phyloP scores from a whole-genome alignment of 129 eudicot genomes.

The Saposhnikovia divaricata region DNA sequence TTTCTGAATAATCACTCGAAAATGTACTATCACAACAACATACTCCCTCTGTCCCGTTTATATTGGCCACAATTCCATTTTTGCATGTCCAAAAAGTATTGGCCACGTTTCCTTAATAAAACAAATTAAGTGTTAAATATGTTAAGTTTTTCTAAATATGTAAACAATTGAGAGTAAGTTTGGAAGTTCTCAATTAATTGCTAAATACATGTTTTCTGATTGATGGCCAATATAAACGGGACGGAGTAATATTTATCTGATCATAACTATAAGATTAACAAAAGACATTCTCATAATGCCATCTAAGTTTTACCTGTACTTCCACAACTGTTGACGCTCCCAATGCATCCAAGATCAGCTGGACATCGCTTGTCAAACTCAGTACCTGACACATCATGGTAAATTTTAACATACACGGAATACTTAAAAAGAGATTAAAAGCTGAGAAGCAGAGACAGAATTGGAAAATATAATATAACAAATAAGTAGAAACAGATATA shows the following conservation, averaged over 20 bases:
- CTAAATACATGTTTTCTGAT: too few species aligned
- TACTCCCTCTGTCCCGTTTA: too few species aligned
- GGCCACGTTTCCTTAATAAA: too few species aligned
- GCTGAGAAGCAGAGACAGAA: not conserved
- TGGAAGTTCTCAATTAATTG: too few species aligned
- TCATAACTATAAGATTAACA: not conserved
- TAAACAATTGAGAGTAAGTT: too few species aligned
- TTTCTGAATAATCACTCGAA: not conserved
- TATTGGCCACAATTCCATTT: too few species aligned
- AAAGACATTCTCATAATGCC: not conserved
- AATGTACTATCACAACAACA: not conserved
- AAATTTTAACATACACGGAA: not conserved
- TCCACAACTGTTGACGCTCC: constrained; percentile 43
- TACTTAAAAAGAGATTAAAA: not conserved
- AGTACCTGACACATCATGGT: constrained; percentile 40
- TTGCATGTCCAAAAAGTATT: too few species aligned
- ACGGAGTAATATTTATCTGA: not conserved
- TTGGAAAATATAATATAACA: not conserved
- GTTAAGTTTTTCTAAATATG: too few species aligned
- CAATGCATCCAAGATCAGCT: constrained; percentile 37
- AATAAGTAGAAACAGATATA: not conserved
- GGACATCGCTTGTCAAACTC: constrained; percentile 35
- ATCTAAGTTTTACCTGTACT: constrained; percentile 40
- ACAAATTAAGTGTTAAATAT: too few species aligned
- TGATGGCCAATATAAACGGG: too few species aligned